Conservation (phyloP, 208 protist genomes). For the Trypanosoma lewisi region DNA sequence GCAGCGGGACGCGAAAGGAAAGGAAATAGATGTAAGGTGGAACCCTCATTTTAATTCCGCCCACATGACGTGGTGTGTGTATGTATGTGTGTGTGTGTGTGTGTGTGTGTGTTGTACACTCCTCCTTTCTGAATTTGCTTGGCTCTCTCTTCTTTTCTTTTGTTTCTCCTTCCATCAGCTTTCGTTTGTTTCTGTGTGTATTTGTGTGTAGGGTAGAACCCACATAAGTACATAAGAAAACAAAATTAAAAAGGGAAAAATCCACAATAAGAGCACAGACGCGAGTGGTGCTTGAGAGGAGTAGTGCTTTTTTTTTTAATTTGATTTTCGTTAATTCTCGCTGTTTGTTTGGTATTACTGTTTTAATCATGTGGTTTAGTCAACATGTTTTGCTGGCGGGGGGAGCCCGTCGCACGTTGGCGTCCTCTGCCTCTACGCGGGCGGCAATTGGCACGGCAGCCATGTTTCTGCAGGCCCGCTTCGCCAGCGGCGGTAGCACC, state of each 20-base stretch:
- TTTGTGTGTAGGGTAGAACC: background rate
- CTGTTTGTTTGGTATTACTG: background rate
- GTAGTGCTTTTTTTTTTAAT: background rate
- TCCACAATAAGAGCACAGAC: background rate
- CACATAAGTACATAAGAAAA: background rate
- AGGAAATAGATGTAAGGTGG: no score
- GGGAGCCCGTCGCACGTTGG: constrained; percentile 14
- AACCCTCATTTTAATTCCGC: no score
- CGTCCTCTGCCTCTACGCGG: constrained; percentile 11
- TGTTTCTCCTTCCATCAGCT: constrained; percentile 9
- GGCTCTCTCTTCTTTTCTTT: constrained; percentile 7
- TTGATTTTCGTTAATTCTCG: no score
- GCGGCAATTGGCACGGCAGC: constrained; percentile 10
- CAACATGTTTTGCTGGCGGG: constrained; percentile 10
- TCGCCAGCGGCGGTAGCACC: constrained; percentile 36
- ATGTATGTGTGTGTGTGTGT: no score
- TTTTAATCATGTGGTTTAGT: constrained; percentile 14
- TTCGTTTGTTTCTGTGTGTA: constrained; percentile 14
- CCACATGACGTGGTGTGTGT: no score
- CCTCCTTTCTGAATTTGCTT: no score
- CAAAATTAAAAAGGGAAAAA: background rate
- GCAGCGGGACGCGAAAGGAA: no score
- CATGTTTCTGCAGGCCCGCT: constrained; percentile 29
- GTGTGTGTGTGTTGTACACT: no score
- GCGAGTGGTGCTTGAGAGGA: background rate